Conservation (phyloP, 2,329 filamentous ascomycete genomes). For the Aaosphaeria pasadenensis region DNA sequence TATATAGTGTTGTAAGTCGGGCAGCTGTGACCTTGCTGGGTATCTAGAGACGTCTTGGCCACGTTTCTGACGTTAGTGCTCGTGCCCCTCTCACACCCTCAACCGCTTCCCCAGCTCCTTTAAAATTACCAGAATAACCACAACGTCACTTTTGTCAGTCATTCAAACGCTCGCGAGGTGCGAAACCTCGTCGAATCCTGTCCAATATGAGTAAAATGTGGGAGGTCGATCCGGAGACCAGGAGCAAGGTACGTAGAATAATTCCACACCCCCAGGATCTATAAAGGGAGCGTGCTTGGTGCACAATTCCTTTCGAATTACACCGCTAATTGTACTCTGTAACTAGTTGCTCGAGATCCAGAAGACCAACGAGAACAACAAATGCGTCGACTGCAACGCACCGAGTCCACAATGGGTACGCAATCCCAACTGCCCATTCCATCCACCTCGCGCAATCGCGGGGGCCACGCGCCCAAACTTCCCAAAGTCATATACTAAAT, state of each 20-base stretch:
- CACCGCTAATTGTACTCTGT: conserved; percentile 10
- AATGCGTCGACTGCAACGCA: conserved; percentile 92
- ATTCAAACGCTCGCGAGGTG: conserved; percentile 1
- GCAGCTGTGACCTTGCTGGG: background rate
- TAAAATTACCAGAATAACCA: conserved; percentile 1
- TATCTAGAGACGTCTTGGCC: conserved; percentile 4
- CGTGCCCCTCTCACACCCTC: conserved; percentile 5
- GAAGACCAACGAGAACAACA: conserved; percentile 82
- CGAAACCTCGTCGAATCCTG: conserved; percentile 4
- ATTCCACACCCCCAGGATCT: too few species aligned
- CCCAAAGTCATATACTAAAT: conserved; percentile 13
- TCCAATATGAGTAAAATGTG: conserved; percentile 72
- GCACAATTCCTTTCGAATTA: background rate
- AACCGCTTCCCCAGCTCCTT: background rate
- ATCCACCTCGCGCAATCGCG: background rate
- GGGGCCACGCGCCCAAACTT: background rate
- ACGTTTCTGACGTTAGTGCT: conserved; percentile 8
- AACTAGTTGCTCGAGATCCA: conserved; percentile 81
- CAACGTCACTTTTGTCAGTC: background rate
- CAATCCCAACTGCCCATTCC: conserved; percentile 3
- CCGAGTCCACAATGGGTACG: conserved; percentile 96
- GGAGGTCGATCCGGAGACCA: conserved; percentile 98
- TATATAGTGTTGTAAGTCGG: background rate
- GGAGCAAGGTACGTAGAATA: conserved; percentile 70
- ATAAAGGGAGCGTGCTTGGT: too few species aligned